These are phyloP conservation scores for Apiospora malaysiana DNA, from an alignment of 2,329 filamentous ascomycete genomes.

Conservation along the genomic window DNA sequence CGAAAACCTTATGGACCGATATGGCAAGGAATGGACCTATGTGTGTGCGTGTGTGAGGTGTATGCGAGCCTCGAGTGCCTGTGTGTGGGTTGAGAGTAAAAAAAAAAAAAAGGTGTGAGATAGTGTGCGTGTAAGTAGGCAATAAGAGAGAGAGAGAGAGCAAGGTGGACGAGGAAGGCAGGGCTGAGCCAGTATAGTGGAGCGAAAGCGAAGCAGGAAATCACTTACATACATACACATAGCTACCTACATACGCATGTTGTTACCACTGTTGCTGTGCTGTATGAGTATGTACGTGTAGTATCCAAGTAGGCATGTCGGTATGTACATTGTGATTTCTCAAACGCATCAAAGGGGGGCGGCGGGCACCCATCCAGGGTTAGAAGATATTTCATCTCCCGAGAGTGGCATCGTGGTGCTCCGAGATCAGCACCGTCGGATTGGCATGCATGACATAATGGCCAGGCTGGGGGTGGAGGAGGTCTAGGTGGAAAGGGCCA, in stretches of 20 bases:
- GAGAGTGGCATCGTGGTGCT: slow-evolving; percentile 12
- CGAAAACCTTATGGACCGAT: background rate
- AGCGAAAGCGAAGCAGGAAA: slow-evolving; percentile 1
- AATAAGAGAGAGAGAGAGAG: slow-evolving; percentile 10
- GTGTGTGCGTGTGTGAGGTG: background rate
- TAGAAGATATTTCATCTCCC: slow-evolving; percentile 14
- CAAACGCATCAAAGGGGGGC: background rate
- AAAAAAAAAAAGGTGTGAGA: background rate
- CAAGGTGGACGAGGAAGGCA: slow-evolving; percentile 5
- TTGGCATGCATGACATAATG: slow-evolving; percentile 17
- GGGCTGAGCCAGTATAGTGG: slow-evolving; percentile 4
- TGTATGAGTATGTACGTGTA: background rate
- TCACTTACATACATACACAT: slow-evolving; percentile 2
- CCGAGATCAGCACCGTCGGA: slow-evolving; percentile 17
- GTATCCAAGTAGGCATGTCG: no score
- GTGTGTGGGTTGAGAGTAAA: background rate
- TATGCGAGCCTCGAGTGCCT: background rate
- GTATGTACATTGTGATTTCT: background rate
- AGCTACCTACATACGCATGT: background rate
- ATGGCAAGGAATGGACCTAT: background rate
- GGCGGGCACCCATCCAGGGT: background rate
- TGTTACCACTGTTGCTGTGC: background rate
- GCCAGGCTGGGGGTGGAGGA: slow-evolving; percentile 18
- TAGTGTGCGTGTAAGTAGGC: background rate
- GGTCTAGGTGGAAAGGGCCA: slow-evolving; percentile 6